Evolutionary conservation across 352 stramenopile genomes (phyloP).

Genomic region (Phytophthora pinifolia): DNA sequence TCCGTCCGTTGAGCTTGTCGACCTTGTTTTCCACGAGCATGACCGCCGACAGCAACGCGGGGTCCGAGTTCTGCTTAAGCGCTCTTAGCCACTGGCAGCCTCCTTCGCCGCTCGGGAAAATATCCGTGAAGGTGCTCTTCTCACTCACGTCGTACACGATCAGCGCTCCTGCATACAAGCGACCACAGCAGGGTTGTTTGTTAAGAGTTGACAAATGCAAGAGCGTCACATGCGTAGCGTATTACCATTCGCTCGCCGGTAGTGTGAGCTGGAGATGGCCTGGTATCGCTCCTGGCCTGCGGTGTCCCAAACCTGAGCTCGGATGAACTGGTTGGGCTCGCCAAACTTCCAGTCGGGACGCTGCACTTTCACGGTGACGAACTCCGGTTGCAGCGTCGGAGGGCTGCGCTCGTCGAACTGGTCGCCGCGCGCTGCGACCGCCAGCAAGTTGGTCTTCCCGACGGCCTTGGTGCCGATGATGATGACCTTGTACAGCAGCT

Average conservation of each 20-base stretch:
- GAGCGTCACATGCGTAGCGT: no score
- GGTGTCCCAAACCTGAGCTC: constrained; percentile 73
- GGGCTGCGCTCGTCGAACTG: constrained; percentile 58
- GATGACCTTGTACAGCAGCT: constrained; percentile 66
- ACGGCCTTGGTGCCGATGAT: constrained; percentile 60
- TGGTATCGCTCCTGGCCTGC: constrained; percentile 72
- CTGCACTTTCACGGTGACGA: constrained; percentile 69
- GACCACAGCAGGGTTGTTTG: not conserved
- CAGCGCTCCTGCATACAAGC: constrained; percentile 41
- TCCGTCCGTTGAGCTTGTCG: constrained; percentile 47
- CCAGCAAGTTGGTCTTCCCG: constrained; percentile 68
- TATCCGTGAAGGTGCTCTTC: constrained; percentile 69
- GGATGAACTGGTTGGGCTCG: constrained; percentile 64
- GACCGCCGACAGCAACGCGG: constrained; percentile 44
- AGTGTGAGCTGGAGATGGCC: constrained; percentile 74
- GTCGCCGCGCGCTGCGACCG: constrained; percentile 50
- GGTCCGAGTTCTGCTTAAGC: constrained; percentile 67
- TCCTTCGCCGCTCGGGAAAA: constrained; percentile 41
- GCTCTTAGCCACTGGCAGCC: constrained; percentile 61
- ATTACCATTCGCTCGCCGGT: constrained; percentile 57
- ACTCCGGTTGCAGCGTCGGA: constrained; percentile 59
- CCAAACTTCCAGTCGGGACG: constrained; percentile 71
- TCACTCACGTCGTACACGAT: constrained; percentile 68
- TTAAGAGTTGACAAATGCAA: no score
- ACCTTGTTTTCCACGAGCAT: constrained; percentile 83